phyloP scores from a whole-genome alignment of 2,329 filamentous ascomycete species.

The Daldinia sp. region DNA sequence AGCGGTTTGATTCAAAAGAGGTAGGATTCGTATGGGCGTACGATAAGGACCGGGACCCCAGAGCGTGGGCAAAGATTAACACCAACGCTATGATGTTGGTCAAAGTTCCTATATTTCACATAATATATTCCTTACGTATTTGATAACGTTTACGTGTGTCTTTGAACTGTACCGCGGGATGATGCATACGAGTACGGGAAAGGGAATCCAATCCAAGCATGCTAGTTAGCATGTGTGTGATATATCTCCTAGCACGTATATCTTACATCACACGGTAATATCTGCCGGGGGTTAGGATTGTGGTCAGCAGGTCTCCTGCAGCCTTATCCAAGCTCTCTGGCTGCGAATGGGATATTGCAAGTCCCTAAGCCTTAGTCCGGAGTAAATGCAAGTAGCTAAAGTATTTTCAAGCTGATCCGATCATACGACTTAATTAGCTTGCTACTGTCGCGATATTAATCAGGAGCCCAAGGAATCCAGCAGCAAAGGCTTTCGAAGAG shows the following conservation, averaged over 20 bases:
- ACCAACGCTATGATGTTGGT: background rate
- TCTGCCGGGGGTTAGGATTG: background rate
- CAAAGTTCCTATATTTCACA: background rate
- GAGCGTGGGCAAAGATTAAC: background rate
- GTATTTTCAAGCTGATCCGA: no score
- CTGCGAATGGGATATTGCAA: no score
- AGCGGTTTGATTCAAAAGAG: no score
- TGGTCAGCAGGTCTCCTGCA: background rate
- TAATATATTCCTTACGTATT: conserved; percentile 22
- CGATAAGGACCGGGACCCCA: background rate
- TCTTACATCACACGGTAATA: conserved; percentile 8
- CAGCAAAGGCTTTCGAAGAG: no score
- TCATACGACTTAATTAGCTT: no score
- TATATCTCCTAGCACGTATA: background rate
- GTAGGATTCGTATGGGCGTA: no score
- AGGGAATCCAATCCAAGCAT: conserved; percentile 12
- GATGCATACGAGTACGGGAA: conserved; percentile 21
- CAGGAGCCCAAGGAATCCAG: no score
- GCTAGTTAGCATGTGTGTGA: conserved; percentile 2
- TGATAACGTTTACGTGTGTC: conserved; percentile 29
- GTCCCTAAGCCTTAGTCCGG: background rate
- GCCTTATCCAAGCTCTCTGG: no score
- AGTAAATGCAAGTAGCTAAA: background rate
- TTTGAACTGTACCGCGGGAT: conserved; percentile 15
- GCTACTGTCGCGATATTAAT: no score